Conservation (phyloP, 768 basidiomycete genomes). For the Lactifluus subvellereus region DNA sequence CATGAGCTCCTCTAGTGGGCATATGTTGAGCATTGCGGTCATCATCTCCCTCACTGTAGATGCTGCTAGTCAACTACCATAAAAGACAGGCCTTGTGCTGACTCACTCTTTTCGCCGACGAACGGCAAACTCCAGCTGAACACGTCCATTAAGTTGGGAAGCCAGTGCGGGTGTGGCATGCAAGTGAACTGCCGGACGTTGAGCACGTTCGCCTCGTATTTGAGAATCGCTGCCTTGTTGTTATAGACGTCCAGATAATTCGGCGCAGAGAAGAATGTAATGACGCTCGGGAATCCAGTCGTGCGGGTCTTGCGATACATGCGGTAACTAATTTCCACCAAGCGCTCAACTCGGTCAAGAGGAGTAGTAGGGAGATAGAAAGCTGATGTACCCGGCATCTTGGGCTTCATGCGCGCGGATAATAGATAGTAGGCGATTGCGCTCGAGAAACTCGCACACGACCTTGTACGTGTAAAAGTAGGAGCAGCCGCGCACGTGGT, state of each 20-base stretch:
- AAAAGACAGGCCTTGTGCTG: no score
- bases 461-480: constrained; percentile 97
- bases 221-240: constrained; percentile 97
- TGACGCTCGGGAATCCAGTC: constrained; percentile 97
- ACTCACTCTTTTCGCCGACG: constrained; percentile 82
- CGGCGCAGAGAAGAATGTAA: constrained; percentile 99
- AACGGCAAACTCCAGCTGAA: constrained; percentile 98
- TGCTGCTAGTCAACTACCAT: no score
- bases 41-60: no score
- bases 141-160: constrained; percentile 96
- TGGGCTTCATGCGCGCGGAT: constrained; percentile 98
- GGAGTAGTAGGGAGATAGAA: constrained; percentile 27
- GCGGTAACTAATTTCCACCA: constrained; percentile 56
- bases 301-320: constrained; percentile 99
- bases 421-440: constrained; percentile 93
- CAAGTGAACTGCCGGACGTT: constrained; percentile 98
- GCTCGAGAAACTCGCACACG: constrained; percentile 93
- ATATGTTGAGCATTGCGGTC: no score
- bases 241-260: constrained; percentile 99
- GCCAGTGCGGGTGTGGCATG: constrained; percentile 90
- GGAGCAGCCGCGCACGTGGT: constrained; percentile 94
- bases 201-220: constrained; percentile 99
- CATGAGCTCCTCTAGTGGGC: no score
- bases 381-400: constrained; percentile 68
- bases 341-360: background rate